Evolutionary conservation across 139 green algal species (phyloP), one percentile per base, ranked within the genome.

Genomic region (Monoraphidium neglectum): DNA sequence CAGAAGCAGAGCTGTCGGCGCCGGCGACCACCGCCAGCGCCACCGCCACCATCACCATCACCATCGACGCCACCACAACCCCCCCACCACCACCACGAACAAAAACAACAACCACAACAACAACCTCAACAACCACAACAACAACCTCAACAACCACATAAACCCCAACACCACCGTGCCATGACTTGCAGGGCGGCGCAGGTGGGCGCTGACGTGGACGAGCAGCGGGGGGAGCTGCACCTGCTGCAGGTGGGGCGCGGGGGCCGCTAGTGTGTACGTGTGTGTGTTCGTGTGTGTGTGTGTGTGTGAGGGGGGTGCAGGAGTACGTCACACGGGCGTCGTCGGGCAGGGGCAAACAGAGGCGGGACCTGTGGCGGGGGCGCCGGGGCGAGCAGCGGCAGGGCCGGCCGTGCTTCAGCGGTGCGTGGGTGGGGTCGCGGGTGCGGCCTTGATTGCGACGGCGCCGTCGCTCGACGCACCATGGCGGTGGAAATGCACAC

Each of bases 211-310:
- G 47, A 32, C 38, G 66, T 57, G 51, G 38, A 66, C 36, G 57
- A 70, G 54, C 49, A 73, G 35, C 80, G 74, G 1, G 83, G 90
- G 40, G 85, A 92, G 83, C 76, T 91, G 56, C 87, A 93, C n/a
- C 79, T 92, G 16, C 76, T 95, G 78, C 88, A 90, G 88, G 88
- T 92, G 69, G 47, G 65, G 21, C 28, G 54, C 43, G 4, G 57
- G 71, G 53, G 47, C 43, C 23, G 32, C 10, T 5, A 43, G 26
- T 16, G 12, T 43, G 46, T 62, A 30, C 8, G 18, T 8, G 26
- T 43, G 32, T 26, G 18, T 43, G 8, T 28, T 8, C 30, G 62
- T 40, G 62, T 6, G 32, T 43, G 40, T 33, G 12, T 8, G 13
- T 63, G 15, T 46, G 18, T 46, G 23, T 36, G 21, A 36, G 13